These are phyloP conservation scores for Papiliotrema nemorosa DNA, from an alignment of 1,284 basidiomycete species.

Conservation along the genomic window DNA sequence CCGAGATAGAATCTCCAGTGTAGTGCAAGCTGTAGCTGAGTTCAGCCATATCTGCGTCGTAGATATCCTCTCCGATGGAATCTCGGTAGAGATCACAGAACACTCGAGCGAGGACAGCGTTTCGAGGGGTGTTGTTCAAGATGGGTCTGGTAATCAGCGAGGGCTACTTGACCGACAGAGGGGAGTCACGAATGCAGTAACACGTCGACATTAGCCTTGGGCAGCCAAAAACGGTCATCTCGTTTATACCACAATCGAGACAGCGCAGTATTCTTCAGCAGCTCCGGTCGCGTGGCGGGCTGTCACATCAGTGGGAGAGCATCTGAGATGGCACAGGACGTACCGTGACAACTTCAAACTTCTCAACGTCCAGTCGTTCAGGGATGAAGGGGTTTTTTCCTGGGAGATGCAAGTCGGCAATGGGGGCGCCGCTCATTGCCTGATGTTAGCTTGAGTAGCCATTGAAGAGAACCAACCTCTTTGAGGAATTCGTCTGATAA, in stretches of 20 bases:
- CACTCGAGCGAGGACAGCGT: conserved; percentile 52
- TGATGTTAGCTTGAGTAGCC: conserved; percentile 38
- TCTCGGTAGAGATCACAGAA: conserved; percentile 85
- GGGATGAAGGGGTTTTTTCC: conserved; percentile 86
- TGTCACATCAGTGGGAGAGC: conserved; percentile 33
- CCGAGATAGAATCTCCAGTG: conserved; percentile 64
- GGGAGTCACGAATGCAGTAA: conserved; percentile 36
- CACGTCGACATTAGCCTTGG: conserved; percentile 61
- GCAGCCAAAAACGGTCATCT: conserved; percentile 92
- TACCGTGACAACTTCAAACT: conserved; percentile 62
- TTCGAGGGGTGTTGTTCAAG: conserved; percentile 45
- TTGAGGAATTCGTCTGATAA: conserved; percentile 64
- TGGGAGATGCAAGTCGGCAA: conserved; percentile 69
- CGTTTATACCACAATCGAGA: conserved; percentile 91
- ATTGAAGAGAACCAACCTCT: conserved; percentile 52
- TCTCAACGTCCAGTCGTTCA: conserved; percentile 76
- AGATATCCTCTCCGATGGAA: conserved; percentile 82
- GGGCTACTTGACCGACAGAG: neutral
- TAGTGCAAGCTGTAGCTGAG: conserved; percentile 71
- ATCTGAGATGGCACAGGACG: conserved; percentile 8
- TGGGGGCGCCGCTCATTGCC: conserved; percentile 64
- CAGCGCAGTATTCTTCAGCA: conserved; percentile 67
- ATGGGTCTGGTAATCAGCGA: conserved; percentile 32
- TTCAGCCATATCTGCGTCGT: conserved; percentile 90
- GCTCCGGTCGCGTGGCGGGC: conserved; percentile 69